Percentiles rank a stretch among this genome's conserved stretches.
These are phyloP conservation scores for Xylaria digitata DNA, from an alignment of 2,329 filamentous ascomycete species.

Conservation along the genomic window DNA sequence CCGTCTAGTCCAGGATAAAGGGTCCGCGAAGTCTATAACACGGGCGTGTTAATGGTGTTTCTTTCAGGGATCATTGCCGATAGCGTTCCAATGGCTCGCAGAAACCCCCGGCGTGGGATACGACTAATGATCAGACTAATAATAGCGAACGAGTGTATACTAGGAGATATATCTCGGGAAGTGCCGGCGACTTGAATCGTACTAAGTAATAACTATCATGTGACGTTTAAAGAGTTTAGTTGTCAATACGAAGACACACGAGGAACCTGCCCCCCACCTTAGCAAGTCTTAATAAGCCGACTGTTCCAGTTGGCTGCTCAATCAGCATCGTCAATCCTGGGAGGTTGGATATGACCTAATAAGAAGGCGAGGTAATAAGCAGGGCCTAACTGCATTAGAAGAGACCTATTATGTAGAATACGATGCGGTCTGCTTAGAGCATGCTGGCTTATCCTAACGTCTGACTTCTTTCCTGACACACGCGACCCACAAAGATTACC, in stretches of 20 bases:
- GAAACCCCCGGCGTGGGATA: not conserved
- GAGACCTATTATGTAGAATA: not conserved
- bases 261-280: too few relatives aligned
- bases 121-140: not conserved
- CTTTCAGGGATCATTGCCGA: slow-evolving; percentile 1
- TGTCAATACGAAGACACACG: not conserved
- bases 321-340: not conserved
- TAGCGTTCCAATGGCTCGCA: not conserved
- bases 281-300: slow-evolving; percentile 4
- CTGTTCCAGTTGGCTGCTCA: not conserved
- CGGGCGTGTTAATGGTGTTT: slow-evolving; percentile 2
- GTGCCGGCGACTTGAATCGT: too few relatives aligned
- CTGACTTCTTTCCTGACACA: not conserved
- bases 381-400: not conserved
- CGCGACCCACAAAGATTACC: not conserved
- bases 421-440: not conserved
- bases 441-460: not conserved
- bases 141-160: not conserved
- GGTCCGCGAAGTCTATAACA: slow-evolving; percentile 9
- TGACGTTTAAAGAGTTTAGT: not conserved
- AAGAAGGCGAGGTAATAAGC: not conserved
- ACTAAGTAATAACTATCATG: not conserved
- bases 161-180: too few relatives aligned
- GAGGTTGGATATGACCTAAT: not conserved
- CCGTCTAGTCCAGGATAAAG: not conserved